These are phyloP conservation scores for Globisporangium cystogenes DNA, from an alignment of 352 stramenopile genomes.

Conservation along the genomic window DNA sequence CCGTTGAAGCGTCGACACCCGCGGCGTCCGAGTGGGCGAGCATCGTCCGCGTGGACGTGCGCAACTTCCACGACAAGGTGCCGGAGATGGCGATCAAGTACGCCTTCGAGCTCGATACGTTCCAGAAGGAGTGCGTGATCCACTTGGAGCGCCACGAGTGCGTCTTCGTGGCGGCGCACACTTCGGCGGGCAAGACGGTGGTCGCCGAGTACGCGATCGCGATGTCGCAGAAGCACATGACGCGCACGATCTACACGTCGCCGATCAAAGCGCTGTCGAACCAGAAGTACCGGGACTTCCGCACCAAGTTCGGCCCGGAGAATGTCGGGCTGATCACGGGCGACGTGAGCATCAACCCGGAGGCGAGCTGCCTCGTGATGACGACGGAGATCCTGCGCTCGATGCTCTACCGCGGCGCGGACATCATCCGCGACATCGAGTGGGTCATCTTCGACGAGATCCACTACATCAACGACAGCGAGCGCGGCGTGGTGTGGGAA, in stretches of 20 bases:
- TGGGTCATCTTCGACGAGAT: conserved; percentile 98
- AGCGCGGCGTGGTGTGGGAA: conserved; percentile 97
- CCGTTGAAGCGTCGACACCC: conserved; percentile 13
- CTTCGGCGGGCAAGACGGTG: conserved; percentile 97
- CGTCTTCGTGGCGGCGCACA: conserved; percentile 97
- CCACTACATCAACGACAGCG: conserved; percentile 98
- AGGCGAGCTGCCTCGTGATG: conserved; percentile 97
- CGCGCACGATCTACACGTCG: conserved; percentile 96
- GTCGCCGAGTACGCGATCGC: conserved; percentile 98
- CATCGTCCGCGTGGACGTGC: conserved; percentile 60
- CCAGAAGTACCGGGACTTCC: conserved; percentile 98
- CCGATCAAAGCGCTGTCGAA: conserved; percentile 98
- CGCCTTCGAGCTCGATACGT: conserved; percentile 90
- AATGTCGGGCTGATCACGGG: conserved; percentile 97
- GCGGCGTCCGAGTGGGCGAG: conserved; percentile 61
- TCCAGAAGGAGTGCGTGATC: conserved; percentile 96
- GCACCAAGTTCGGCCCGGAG: conserved; percentile 87
- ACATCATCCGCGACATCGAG: conserved; percentile 97
- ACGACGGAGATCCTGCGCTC: conserved; percentile 97
- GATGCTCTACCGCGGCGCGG: conserved; percentile 94
- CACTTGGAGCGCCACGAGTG: conserved; percentile 92
- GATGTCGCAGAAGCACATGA: conserved; percentile 89
- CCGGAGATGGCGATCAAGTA: conserved; percentile 82
- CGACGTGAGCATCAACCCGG: conserved; percentile 95
- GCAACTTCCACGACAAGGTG: conserved; percentile 81